phyloP scores from a whole-genome alignment of 2,329 filamentous ascomycete species.

The Aureobasidium sp. region DNA sequence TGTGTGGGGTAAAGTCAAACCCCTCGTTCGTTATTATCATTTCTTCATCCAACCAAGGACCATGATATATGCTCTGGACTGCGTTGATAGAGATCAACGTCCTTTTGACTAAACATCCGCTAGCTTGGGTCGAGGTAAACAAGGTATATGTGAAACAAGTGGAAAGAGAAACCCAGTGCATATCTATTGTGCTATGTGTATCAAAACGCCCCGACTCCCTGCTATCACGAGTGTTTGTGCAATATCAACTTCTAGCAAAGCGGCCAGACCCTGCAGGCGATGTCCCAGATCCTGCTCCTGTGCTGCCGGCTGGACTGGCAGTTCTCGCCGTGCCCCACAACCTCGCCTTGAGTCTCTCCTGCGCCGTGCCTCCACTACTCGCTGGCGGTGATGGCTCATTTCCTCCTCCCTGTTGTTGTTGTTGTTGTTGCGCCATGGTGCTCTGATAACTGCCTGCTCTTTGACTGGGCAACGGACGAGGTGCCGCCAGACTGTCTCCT shows the following conservation, averaged over 20 bases:
- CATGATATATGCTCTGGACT: not conserved
- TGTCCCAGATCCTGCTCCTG: not conserved
- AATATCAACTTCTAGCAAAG: slow-evolving; percentile 1
- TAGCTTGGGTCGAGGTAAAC: too few relatives aligned
- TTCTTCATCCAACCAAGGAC: not conserved
- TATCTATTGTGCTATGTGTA: not conserved
- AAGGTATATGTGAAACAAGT: too few relatives aligned
- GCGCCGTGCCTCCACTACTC: slow-evolving; percentile 54
- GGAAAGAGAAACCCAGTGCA: too few relatives aligned
- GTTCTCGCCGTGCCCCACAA: slow-evolving; percentile 47
- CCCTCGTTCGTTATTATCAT: not conserved
- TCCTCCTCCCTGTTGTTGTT: too few relatives aligned
- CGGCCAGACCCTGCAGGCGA: slow-evolving; percentile 8
- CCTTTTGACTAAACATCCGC: too few relatives aligned
- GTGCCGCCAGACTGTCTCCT: slow-evolving; percentile 20
- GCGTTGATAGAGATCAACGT: too few relatives aligned
- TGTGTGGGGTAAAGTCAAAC: slow-evolving; percentile 3
- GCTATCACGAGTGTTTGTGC: not conserved
- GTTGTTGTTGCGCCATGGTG: slow-evolving; percentile 31
- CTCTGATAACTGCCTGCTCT: slow-evolving; percentile 68
- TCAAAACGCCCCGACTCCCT: not conserved
- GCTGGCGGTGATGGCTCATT: slow-evolving; percentile 32
- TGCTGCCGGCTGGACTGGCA: not conserved
- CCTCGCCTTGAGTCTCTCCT: slow-evolving; percentile 74
- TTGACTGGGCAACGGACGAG: slow-evolving; percentile 63